These are phyloP conservation scores for Syzygium malaccense DNA, from an alignment of 441 rosid genomes.

Conservation along the genomic window DNA sequence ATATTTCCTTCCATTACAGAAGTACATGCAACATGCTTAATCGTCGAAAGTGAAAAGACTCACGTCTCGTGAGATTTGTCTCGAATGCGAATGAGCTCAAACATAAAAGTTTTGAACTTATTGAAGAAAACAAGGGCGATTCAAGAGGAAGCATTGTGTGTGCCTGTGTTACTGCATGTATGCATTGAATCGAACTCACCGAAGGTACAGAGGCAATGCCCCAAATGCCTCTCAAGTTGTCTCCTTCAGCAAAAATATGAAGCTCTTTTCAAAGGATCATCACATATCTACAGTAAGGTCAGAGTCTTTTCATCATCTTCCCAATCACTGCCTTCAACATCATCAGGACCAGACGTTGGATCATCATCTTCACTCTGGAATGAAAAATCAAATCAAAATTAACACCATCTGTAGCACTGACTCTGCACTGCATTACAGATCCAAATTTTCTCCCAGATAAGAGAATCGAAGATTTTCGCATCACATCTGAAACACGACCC, in stretches of 20 bases:
- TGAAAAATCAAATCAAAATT: neutral
- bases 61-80: neutral
- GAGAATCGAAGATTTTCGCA: neutral
- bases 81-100: neutral
- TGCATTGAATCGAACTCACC: neutral
- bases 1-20: neutral
- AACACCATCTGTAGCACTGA: neutral
- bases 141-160: neutral
- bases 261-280: neutral
- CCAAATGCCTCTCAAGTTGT: neutral
- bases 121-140: neutral
- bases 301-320: slow-evolving; percentile 37
- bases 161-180: neutral
- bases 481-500: neutral
- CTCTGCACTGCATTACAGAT: neutral
- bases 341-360: slow-evolving; percentile 24
- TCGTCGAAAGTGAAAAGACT: neutral
- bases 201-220: neutral
- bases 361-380: slow-evolving; percentile 53
- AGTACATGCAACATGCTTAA: neutral
- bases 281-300: neutral
- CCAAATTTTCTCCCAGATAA: neutral
- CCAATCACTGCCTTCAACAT: slow-evolving; percentile 22
- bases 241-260: neutral
- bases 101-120: neutral